Evolutionary conservation across 2,329 filamentous ascomycete genomes (phyloP).

Genomic region (Aspergillus alliaceus): DNA sequence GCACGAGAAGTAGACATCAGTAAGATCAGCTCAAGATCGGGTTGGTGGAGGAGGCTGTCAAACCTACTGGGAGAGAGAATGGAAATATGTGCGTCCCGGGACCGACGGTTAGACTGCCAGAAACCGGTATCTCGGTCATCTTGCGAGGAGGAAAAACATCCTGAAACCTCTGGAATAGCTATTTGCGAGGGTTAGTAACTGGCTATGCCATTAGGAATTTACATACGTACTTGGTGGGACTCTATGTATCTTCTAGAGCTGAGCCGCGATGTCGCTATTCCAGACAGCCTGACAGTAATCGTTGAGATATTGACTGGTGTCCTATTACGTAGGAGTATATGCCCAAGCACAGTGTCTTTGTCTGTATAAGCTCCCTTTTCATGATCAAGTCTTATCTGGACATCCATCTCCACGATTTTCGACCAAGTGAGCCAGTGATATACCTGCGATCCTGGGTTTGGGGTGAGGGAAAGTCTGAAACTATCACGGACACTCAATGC

Average conservation of each 20-base stretch:
- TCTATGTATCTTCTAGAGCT: slow-evolving; percentile 8
- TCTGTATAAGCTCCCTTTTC: slow-evolving; percentile 8
- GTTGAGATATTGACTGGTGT: slow-evolving; percentile 12
- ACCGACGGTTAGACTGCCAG: background rate
- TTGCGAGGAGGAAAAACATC: background rate
- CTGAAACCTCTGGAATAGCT: background rate
- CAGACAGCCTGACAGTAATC: slow-evolving; percentile 14
- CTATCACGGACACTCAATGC: background rate
- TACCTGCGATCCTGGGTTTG: background rate
- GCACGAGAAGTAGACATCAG: background rate
- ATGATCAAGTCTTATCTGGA: slow-evolving; percentile 9
- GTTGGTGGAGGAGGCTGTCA: background rate
- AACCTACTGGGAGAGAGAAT: slow-evolving; percentile 12
- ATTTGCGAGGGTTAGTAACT: background rate
- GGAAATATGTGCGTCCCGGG: slow-evolving; percentile 4
- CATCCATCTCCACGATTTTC: slow-evolving; percentile 4
- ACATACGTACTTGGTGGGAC: slow-evolving; percentile 12
- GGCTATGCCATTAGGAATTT: background rate
- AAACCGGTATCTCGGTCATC: background rate
- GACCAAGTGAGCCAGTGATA: background rate
- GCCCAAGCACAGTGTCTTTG: slow-evolving; percentile 15
- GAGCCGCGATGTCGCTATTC: slow-evolving; percentile 14
- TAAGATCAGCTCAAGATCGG: background rate
- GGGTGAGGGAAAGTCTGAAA: background rate
- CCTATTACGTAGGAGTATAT: slow-evolving; percentile 12